phyloP scores from a whole-genome alignment of 2,329 filamentous ascomycete genomes.

The Epichloe gansuensis region DNA sequence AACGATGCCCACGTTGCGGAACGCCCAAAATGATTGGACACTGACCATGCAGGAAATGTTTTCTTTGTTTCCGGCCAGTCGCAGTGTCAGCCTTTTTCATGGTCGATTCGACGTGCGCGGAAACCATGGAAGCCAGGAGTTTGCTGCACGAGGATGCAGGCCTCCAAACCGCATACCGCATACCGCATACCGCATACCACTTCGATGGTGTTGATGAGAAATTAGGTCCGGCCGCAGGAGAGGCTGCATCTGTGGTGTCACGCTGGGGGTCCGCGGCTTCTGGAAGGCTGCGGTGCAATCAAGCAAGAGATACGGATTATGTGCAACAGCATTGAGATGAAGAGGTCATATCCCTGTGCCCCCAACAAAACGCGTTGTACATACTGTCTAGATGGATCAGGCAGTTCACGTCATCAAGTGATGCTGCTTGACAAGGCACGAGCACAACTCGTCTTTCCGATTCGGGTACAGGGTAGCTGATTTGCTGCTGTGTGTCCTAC shows the following conservation, averaged over 20 bases:
- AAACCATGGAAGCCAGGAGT: background rate
- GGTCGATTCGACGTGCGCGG: background rate
- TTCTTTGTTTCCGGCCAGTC: background rate
- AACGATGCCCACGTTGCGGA: constrained; percentile 3
- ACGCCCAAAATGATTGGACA: constrained; percentile 1
- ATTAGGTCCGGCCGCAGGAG: too few relatives aligned
- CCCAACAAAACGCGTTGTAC: background rate
- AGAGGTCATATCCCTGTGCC: background rate
- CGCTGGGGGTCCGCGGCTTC: background rate
- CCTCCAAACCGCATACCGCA: background rate
- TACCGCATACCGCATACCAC: background rate
- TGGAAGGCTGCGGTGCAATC: background rate
- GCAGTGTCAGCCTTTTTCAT: background rate
- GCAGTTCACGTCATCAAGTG: background rate
- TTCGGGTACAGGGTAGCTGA: too few relatives aligned
- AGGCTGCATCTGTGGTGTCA: background rate
- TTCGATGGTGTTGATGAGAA: background rate
- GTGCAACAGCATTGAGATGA: background rate
- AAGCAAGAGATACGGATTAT: background rate
- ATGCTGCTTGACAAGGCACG: too few relatives aligned
- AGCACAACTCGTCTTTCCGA: too few relatives aligned
- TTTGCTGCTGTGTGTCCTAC: too few relatives aligned
- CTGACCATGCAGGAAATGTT: background rate
- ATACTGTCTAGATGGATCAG: background rate
- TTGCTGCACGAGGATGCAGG: background rate